phyloP scores from a whole-genome alignment of 164 flowering plant genomes.

The Hamamelis virginiana region DNA sequence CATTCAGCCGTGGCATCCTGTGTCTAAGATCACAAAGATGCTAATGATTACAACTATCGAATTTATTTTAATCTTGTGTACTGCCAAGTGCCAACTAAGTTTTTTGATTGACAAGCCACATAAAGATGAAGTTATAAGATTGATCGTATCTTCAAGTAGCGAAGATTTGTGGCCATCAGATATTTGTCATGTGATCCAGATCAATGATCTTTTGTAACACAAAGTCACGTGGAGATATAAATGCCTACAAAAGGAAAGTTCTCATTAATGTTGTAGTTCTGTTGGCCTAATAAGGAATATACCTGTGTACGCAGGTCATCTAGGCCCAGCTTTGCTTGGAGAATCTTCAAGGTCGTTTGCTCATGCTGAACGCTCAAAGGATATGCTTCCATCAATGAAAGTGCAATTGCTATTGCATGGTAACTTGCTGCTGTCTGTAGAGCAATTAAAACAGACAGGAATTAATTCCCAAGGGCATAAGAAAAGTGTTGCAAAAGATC shows the following conservation, averaged over 20 bases:
- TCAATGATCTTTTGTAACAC: not conserved
- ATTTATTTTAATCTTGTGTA: not conserved
- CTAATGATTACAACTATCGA: not conserved
- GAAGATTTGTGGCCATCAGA: not conserved
- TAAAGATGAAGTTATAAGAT: not conserved
- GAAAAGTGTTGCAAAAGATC: not conserved
- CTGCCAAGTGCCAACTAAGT: not conserved
- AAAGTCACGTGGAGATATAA: not conserved
- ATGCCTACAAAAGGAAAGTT: not conserved
- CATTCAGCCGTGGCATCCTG: not conserved
- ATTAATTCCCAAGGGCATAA: constrained; percentile 1
- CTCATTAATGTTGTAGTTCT: not conserved
- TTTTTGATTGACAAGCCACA: not conserved
- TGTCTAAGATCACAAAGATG: not conserved
- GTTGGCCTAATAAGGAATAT: not conserved
- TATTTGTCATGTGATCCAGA: not conserved
- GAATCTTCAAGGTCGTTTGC: constrained; percentile 93
- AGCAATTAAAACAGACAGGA: constrained; percentile 17
- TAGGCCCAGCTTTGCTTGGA: constrained; percentile 83
- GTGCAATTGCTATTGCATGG: constrained; percentile 99
- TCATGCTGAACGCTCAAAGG: constrained; percentile 99
- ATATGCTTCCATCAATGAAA: constrained; percentile 98
- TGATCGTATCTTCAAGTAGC: not conserved
- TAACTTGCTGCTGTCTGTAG: constrained; percentile 98
- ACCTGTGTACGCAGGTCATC: constrained; percentile 87